A percentile compares a stretch with the other conserved stretches of the same genome.
These are phyloP conservation scores for Rhizophlyctis rosea DNA, from an alignment of 192 early-diverging fungal species.

Conservation along the genomic window DNA sequence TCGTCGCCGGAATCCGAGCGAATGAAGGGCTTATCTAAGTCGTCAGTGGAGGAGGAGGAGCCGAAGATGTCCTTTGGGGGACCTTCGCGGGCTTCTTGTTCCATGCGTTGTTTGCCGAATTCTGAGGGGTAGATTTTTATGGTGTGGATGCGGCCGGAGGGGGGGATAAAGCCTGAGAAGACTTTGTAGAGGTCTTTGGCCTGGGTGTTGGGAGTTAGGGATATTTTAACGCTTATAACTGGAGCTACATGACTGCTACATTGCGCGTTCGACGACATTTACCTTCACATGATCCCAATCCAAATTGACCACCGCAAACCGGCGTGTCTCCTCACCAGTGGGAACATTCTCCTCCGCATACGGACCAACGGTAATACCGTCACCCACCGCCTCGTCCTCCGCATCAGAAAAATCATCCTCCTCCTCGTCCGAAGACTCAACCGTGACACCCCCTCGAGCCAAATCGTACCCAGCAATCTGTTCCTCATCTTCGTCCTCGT, in stretches of 20 bases:
- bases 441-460: slow-evolving; percentile 78
- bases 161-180: slow-evolving; percentile 78
- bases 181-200: slow-evolving; percentile 82
- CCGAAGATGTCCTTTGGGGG: slow-evolving; percentile 75
- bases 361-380: slow-evolving; percentile 16
- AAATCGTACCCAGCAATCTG: slow-evolving; percentile 56
- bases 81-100: slow-evolving; percentile 67
- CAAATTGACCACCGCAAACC: slow-evolving; percentile 88
- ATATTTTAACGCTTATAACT: background rate
- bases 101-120: slow-evolving; percentile 79
- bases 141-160: slow-evolving; percentile 57
- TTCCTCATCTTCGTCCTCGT: slow-evolving; percentile 30
- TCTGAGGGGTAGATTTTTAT: slow-evolving; percentile 88
- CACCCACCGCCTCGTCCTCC: slow-evolving; percentile 37
- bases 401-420: slow-evolving; percentile 45
- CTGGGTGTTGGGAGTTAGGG: too few species aligned
- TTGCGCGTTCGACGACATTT: background rate
- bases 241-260: background rate
- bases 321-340: slow-evolving; percentile 44
- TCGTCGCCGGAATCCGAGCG: slow-evolving; percentile 64
- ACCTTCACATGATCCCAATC: slow-evolving; percentile 90
- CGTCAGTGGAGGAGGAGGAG: slow-evolving; percentile 33
- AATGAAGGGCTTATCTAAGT: slow-evolving; percentile 44
- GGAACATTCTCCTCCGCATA: slow-evolving; percentile 29
- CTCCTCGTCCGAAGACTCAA: slow-evolving; percentile 60